Evolutionary conservation across 2,329 filamentous ascomycete genomes (phyloP).

Genomic region (Septoria petroselini): DNA sequence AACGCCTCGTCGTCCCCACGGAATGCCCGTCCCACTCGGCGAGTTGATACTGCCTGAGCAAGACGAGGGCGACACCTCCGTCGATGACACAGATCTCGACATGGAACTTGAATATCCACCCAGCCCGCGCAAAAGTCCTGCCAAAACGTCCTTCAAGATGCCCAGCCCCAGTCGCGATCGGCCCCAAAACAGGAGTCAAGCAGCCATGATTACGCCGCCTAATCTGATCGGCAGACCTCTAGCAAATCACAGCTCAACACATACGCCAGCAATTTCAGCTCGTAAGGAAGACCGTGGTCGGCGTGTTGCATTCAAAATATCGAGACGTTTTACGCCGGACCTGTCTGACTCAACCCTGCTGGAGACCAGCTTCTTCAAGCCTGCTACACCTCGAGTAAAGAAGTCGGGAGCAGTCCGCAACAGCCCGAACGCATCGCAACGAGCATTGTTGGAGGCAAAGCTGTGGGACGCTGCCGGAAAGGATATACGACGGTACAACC

Average conservation of each 20-base stretch:
- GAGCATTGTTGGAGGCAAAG: slow-evolving; percentile 27
- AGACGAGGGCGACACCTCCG: slow-evolving; percentile 22
- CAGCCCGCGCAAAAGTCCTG: slow-evolving; percentile 37
- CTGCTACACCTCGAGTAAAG: slow-evolving; percentile 6
- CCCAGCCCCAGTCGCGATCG: slow-evolving; percentile 1
- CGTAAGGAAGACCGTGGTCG: slow-evolving; percentile 22
- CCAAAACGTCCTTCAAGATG: slow-evolving; percentile 30
- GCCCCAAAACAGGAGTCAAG: slow-evolving; percentile 6
- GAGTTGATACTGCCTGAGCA: slow-evolving; percentile 35
- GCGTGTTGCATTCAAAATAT: slow-evolving; percentile 1
- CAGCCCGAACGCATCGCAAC: slow-evolving; percentile 16
- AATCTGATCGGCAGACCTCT: slow-evolving; percentile 27
- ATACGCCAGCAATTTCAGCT: slow-evolving; percentile 27
- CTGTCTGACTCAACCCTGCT: slow-evolving; percentile 10
- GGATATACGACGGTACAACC: slow-evolving; percentile 37
- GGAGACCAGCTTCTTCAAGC: slow-evolving; percentile 12
- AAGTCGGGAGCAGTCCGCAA: background rate
- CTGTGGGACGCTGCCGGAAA: slow-evolving; percentile 36
- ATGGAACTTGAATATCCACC: slow-evolving; percentile 38
- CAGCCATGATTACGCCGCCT: slow-evolving; percentile 31
- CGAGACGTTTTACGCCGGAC: slow-evolving; percentile 8
- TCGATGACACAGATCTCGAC: slow-evolving; percentile 21
- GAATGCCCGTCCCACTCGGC: slow-evolving; percentile 32
- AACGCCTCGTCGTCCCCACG: slow-evolving; percentile 33
- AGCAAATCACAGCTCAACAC: slow-evolving; percentile 28